phyloP scores from a whole-genome alignment of 306 rosid species.

The Medicago ruthenica region DNA sequence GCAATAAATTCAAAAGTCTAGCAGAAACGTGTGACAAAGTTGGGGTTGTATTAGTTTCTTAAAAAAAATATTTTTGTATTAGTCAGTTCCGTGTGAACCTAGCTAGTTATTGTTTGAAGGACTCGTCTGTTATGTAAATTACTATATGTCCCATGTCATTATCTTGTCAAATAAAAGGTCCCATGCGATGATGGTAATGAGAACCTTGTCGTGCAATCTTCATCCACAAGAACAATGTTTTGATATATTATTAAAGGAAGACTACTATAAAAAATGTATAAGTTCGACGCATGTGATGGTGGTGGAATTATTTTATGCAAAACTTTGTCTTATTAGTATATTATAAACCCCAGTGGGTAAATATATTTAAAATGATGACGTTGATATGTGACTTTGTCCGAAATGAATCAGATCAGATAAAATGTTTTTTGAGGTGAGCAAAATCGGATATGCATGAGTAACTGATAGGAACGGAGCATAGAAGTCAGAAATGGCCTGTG shows the following conservation, averaged over 20 bases:
- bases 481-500: too few species aligned
- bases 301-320: neutral
- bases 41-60: neutral
- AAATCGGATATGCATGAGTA: too few species aligned
- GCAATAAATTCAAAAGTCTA: constrained; percentile 15
- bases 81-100: neutral
- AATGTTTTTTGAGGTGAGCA: too few species aligned
- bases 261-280: too few species aligned
- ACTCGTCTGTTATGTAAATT: neutral
- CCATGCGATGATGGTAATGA: too few species aligned
- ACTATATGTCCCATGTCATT: neutral
- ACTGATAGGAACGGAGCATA: too few species aligned
- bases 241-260: too few species aligned
- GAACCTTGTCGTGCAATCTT: neutral
- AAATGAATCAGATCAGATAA: too few species aligned
- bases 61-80: neutral
- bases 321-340: too few species aligned
- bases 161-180: too few species aligned
- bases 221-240: neutral
- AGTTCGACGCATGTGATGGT: neutral
- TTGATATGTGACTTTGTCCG: too few species aligned
- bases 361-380: neutral
- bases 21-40: neutral
- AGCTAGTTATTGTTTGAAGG: neutral
- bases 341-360: neutral